Conservation (phyloP, 176 grass and related monocot species). For the Alopecurus myosuroides region DNA sequence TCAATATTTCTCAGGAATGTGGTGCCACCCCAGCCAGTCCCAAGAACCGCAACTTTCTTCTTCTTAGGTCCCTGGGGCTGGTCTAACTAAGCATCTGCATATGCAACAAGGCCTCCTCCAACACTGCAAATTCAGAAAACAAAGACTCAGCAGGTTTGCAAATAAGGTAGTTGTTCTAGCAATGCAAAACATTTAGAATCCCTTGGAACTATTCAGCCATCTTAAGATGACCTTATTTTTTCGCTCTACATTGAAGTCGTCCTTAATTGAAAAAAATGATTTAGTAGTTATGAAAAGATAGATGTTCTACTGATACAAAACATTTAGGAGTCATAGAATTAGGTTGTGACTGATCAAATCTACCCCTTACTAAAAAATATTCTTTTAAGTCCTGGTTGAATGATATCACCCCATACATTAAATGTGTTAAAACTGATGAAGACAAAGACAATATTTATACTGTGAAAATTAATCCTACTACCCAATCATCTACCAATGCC, state of each 20-base stretch:
- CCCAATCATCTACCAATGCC: neutral
- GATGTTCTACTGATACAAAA: too few species aligned
- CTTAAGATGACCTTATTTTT: too few species aligned
- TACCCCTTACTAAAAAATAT: too few species aligned
- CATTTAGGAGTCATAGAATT: too few species aligned
- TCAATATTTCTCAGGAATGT: slow-evolving; percentile 85
- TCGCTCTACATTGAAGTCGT: too few species aligned
- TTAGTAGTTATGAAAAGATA: too few species aligned
- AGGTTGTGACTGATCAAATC: too few species aligned
- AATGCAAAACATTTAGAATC: neutral
- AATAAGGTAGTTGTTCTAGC: neutral
- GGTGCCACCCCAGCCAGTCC: slow-evolving; percentile 83
- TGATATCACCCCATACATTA: too few species aligned
- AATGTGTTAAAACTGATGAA: neutral
- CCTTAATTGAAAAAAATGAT: too few species aligned
- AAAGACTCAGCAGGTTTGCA: slow-evolving; percentile 4
- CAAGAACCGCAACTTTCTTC: slow-evolving; percentile 80
- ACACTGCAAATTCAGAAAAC: slow-evolving; percentile 35
- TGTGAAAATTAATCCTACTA: neutral
- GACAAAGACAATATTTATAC: neutral
- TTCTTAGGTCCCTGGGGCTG: slow-evolving; percentile 34
- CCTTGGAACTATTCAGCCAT: too few species aligned
- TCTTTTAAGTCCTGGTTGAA: too few species aligned
- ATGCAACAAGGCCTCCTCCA: slow-evolving; percentile 70
- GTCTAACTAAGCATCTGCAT: slow-evolving; percentile 51